Evolutionary conservation across 345 rosid genomes (phyloP).

Genomic region (Euphorbia tirucalli): DNA sequence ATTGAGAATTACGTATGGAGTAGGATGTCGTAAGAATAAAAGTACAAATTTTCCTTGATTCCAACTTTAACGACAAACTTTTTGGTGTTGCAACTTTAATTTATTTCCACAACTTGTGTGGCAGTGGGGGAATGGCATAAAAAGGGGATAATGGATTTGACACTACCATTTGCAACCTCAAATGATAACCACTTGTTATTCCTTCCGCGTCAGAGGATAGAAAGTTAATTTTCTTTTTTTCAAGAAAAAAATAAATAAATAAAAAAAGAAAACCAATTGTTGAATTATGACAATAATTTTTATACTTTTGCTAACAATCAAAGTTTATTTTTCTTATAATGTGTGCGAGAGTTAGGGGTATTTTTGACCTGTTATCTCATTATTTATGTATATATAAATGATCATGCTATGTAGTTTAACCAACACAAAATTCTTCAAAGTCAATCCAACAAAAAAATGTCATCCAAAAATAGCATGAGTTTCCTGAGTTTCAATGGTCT

Average conservation of each 20-base stretch:
- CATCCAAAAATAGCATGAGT: conserved; percentile 6
- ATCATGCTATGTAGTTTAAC: not conserved
- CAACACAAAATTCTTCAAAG: not conserved
- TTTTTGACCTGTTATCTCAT: too few species aligned
- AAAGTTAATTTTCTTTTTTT: too few species aligned
- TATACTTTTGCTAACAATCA: too few species aligned
- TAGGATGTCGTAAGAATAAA: too few species aligned
- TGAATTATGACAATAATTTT: too few species aligned
- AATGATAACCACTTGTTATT: conserved; percentile 7
- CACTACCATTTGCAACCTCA: too few species aligned
- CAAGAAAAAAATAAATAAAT: too few species aligned
- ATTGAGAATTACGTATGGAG: too few species aligned
- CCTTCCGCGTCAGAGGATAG: conserved; percentile 11
- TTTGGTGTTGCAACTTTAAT: not conserved
- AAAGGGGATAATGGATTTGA: not conserved
- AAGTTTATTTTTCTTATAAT: too few species aligned
- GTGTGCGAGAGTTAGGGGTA: too few species aligned
- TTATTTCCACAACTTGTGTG: not conserved
- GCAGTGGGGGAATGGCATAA: not conserved
- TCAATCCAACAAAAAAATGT: conserved; percentile 16
- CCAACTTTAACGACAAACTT: not conserved
- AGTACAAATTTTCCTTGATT: too few species aligned
- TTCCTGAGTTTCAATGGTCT: conserved; percentile 32
- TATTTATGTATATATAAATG: not conserved
- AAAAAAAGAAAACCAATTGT: too few species aligned